Evolutionary conservation across 2,329 filamentous ascomycete species (phyloP), one percentile per base, ranked within the genome.

Genomic region (Paecilomyces sp.): DNA sequence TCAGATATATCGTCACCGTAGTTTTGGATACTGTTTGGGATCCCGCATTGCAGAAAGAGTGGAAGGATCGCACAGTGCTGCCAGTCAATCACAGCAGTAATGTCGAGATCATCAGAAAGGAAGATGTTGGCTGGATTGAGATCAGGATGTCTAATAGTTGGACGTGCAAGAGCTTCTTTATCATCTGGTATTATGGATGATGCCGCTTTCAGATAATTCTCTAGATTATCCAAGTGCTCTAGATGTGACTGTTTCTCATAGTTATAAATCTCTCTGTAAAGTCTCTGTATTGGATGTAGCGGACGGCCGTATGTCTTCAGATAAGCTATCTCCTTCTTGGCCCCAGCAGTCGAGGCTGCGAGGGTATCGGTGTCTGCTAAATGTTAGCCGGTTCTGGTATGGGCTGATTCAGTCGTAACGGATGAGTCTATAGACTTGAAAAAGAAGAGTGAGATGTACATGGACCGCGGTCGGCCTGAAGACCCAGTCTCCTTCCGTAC

Each of bases 41-140:
- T 60, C 0, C 66, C 66, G 22, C 64, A 63, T 25, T 58, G 61
- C 9, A 69, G 62, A 3, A 66, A 47, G 15, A 64, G 54, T 7
- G 68, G 65, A 3, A 58, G 58, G 30, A 67, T 51, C 5, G 57
- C 55, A 9, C 65, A 65, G 55, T 70, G 64, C 52, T 70, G 68
- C 69, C 67, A 70, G 55, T 67, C 66, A 54, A 68, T 66, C 8
- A 69, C 62, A 22, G 53, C 66, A 30, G 63, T 61, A 28, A 68
- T 30, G 22, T 62, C 60, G 53, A 60, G 61, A 15, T 63, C 62
- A 18, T 67, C 62, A 1, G 65, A 61, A 1, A 68, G 51, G 53
- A 64, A 67, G 41, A 68, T 57, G 56, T 70, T 68, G 47, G 47
- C 62, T 12, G 65, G 67, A 51, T 59, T 65, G n/a, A 70, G 64